Base-by-base conservation (phyloP, 495 filamentous ascomycete species). In the Tuber magnatum region DNA sequence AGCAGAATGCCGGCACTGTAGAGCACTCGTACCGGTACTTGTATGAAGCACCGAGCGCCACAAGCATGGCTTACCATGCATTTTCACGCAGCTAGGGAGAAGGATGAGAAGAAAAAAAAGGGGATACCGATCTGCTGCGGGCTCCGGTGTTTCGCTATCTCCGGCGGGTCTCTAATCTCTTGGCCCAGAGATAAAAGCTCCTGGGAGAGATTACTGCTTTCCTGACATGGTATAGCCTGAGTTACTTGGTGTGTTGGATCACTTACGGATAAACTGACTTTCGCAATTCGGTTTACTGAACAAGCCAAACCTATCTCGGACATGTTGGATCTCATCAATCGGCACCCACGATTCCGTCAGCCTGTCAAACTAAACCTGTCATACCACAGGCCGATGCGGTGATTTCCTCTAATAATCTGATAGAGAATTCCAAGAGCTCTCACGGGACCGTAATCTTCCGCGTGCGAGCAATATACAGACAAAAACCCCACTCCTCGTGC, bases 401-500 rank as follows among this genome's bases (percentile, higher is more conserved):
- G 24, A 51, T 51, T 22, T 51, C 24, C 1, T 8, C 48, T 51
- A 2, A 51, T n/a, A n/a, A 51, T 51, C 24, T 12, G 51, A 61
- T n/a, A 32, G 51, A 2, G 9, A 32, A 61, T 28, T 61, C 51
- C 3, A 61, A 61, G 51, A 61, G n/a, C 5, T 28, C 51, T 3
- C 9, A 10, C n/a, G 51, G 51, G n/a, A 79, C 35, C 68, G 46
- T 78, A 79, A 71, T 65, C 56, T 1, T 65, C 28, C 14, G 56
- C 56, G 10, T 28, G 1, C 24, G 22, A 56, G 48, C 6, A 7
- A 56, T n/a, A 56, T 28, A n/a, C 24, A 35, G 56, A 65, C 28
- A 65, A 20, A 35, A 32, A 35, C 5, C 51, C 10, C 51, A 61
- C 51, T 16, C 51, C 51, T 28, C n/a, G 9, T 61, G 8, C 12